Evolutionary conservation across 2,329 filamentous ascomycete species (phyloP), one percentile per base, ranked within the genome.

Genomic region (Sclerotinia sclerotiorum): DNA sequence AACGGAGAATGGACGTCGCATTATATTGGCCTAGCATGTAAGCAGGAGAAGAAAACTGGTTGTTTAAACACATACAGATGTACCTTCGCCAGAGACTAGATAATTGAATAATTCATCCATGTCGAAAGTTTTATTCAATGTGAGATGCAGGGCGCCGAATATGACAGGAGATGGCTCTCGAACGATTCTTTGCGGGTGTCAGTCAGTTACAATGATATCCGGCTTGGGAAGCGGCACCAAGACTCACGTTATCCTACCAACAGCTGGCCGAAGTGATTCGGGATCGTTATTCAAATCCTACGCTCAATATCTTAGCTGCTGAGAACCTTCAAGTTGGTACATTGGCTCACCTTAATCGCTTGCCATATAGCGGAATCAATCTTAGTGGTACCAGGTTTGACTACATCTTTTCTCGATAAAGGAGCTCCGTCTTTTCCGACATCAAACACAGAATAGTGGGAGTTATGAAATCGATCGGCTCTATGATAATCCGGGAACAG

Each of bases 161-260:
- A 87, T 81, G 8, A 88, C 81, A 0, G 87, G 85, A 2, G 85
- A 84, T 1, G 86, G 87, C 71, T 89, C 87, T 71, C 87, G 82
- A 35, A 88, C 80, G 69, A 88, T 85, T 0, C 68, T 69, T 51
- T 63, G 24, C 1, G 48, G 6, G 13, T 10, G 2, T 42, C 8
- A 29, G 17, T 60, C 21, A 51, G 60, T 49, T 42, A 7, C 21
- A 51, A 5, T 19, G 24, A 51, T 21, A 8, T 15, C 6, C 5
- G 3, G 21, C 27, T 27, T 27, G 7, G 32, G 60, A 51, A n/a
- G 19, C 15, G n/a, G n/a, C 10, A 39, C 1, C 5, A 29, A 35
- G 42, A 69, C 68, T 67, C 56, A 69, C 68, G 71, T 75, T 58
- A 74, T 74, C 27, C 74, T 69, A 1, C 74, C 74, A 24, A 74